A percentile compares a stretch with the other conserved stretches of the same genome.
Evolutionary conservation across 306 rosid species (phyloP).

Genomic region (Prunus fruticosa): DNA sequence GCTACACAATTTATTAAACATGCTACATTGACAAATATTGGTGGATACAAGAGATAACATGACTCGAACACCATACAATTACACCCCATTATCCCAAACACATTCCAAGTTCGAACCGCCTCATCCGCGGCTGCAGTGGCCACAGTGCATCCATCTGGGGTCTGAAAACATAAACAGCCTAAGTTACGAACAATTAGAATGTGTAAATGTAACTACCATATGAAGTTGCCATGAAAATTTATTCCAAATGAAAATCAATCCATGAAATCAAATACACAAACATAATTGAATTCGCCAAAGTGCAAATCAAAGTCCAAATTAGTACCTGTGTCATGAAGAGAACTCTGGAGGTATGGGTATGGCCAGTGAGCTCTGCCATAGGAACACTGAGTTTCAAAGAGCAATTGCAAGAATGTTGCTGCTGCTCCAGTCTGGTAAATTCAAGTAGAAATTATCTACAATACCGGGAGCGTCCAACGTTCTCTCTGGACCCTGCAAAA

Average conservation of each 20-base stretch:
- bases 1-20: neutral
- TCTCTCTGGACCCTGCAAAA: conserved; percentile 52
- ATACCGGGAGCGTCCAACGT: conserved; percentile 65
- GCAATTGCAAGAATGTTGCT: conserved; percentile 53
- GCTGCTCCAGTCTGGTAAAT: conserved; percentile 62
- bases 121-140: conserved; percentile 59
- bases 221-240: neutral
- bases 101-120: conserved; percentile 47
- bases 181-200: neutral
- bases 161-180: conserved; percentile 8
- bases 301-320: neutral
- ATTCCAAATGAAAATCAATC: neutral
- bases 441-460: conserved; percentile 60
- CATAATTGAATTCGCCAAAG: neutral
- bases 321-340: conserved; percentile 53
- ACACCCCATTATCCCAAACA: conserved; percentile 23
- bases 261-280: too few species aligned
- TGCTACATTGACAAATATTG: neutral
- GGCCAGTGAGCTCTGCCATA: conserved; percentile 70
- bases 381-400: conserved; percentile 51
- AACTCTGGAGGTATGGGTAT: conserved; percentile 51
- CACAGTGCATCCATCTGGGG: conserved; percentile 53
- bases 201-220: neutral
- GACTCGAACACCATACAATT: neutral
- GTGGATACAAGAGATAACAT: neutral